Conservation (phyloP, 495 filamentous ascomycete genomes). For the Cenococcum geophilum region DNA sequence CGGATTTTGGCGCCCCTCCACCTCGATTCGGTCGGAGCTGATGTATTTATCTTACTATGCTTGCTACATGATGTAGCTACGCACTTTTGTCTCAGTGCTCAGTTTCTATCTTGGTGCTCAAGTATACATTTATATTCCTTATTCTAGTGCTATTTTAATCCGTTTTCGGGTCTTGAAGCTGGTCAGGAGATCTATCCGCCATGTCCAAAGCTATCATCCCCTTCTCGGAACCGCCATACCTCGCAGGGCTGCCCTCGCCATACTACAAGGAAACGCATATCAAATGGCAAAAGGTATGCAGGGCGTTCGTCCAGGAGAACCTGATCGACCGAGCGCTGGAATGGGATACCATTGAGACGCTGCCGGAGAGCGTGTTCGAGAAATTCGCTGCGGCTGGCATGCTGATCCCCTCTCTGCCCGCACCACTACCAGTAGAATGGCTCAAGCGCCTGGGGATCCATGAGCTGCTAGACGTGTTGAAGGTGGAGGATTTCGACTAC, state of each 20-base stretch:
- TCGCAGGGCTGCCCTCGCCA: conserved; percentile 61
- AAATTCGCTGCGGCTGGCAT: conserved; percentile 47
- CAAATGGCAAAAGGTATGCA: conserved; percentile 63
- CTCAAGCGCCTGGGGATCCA: conserved; percentile 58
- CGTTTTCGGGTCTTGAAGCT: not conserved
- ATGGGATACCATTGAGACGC: conserved; percentile 56
- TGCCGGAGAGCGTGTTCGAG: conserved; percentile 56
- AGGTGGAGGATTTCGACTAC: conserved; percentile 70
- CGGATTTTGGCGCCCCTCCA: not conserved
- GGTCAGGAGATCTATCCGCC: not conserved
- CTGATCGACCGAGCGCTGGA: conserved; percentile 56
- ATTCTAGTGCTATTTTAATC: not conserved
- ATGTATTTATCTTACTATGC: not conserved
- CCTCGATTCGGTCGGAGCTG: not conserved
- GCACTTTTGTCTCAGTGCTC: not conserved
- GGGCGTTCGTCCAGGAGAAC: conserved; percentile 55
- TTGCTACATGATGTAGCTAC: not conserved
- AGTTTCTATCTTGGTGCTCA: not conserved
- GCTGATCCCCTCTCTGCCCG: conserved; percentile 58
- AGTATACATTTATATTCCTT: not conserved
- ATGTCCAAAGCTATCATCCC: conserved; percentile 43
- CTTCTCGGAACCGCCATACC: conserved; percentile 69
- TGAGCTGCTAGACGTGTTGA: conserved; percentile 57
- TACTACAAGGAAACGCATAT: conserved; percentile 59
- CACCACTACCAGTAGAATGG: conserved; percentile 62